Percentiles rank a stretch among this genome's conserved stretches.
Conservation (phyloP, 2,329 filamentous ascomycete genomes). For the Paracoccidioides brasiliensis region DNA sequence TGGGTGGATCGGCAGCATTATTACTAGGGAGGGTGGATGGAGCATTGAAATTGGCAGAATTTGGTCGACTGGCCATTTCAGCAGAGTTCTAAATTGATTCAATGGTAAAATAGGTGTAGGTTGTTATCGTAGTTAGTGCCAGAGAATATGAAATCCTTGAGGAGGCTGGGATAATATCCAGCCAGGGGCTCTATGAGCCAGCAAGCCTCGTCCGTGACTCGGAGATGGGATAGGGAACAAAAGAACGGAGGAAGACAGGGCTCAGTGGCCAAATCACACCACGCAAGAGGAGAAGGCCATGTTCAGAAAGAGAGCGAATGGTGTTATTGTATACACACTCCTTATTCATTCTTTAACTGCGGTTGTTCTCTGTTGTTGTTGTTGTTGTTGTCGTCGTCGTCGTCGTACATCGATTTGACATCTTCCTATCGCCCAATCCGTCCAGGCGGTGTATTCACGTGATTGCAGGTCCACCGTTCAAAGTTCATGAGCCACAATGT, state of each 20-base stretch:
- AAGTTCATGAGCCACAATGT: neutral
- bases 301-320: neutral
- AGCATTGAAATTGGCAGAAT: neutral
- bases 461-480: neutral
- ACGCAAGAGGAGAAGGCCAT: neutral
- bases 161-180: too few relatives aligned
- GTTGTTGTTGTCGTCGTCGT: too few relatives aligned
- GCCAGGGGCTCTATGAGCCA: neutral
- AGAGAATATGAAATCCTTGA: neutral
- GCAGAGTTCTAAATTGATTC: neutral
- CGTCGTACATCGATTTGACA: too few relatives aligned
- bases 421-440: neutral
- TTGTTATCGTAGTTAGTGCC: neutral
- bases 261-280: neutral
- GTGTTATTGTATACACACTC: too few relatives aligned
- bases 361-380: too few relatives aligned
- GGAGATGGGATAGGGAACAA: neutral
- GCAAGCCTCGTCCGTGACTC: neutral
- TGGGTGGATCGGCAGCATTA: conserved; percentile 13
- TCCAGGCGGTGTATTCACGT: neutral
- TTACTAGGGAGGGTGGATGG: neutral
- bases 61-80: conserved; percentile 7
- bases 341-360: too few relatives aligned
- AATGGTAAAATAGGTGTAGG: neutral
- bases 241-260: neutral